A percentile compares a stretch with the other conserved stretches of the same genome.
phyloP scores from a whole-genome alignment of 2,329 filamentous ascomycete species.

The Aspergillus intermedius region DNA sequence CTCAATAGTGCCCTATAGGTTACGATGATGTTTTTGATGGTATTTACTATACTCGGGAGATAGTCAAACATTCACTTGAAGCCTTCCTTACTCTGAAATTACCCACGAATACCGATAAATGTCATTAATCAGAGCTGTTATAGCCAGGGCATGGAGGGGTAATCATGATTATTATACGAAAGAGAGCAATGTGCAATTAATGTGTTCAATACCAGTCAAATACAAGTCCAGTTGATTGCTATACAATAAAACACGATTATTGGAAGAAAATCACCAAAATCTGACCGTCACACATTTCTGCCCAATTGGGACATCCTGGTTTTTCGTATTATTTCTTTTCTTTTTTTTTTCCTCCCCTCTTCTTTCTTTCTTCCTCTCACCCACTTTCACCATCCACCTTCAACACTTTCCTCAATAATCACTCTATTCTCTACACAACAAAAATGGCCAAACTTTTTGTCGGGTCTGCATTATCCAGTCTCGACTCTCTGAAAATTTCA shows the following conservation, averaged over 20 bases:
- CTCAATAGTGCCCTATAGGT: no score
- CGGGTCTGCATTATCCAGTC: conserved; percentile 56
- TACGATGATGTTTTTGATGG: no score
- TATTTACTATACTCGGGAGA: no score
- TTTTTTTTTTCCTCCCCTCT: conserved; percentile 6
- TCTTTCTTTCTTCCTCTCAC: conserved; percentile 4
- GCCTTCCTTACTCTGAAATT: no score
- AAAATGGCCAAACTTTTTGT: conserved; percentile 92
- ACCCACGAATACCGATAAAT: no score
- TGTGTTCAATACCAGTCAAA: no score
- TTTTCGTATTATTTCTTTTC: neutral
- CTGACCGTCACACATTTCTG: neutral
- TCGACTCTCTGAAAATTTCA: conserved; percentile 7
- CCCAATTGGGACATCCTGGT: neutral
- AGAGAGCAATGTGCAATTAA: no score
- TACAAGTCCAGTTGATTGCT: no score
- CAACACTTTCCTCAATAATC: neutral
- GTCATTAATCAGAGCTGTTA: no score
- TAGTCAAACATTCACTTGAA: no score
- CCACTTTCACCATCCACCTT: neutral
- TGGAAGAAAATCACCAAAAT: neutral
- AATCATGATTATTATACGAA: no score
- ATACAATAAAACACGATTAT: neutral
- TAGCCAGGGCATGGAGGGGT: no score
- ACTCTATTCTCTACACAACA: conserved; percentile 10